A percentile compares a stretch with the other conserved stretches of the same genome.
These are phyloP conservation scores for Pinus albicaulis DNA, from an alignment of 75 land plant genomes.

Conservation along the genomic window DNA sequence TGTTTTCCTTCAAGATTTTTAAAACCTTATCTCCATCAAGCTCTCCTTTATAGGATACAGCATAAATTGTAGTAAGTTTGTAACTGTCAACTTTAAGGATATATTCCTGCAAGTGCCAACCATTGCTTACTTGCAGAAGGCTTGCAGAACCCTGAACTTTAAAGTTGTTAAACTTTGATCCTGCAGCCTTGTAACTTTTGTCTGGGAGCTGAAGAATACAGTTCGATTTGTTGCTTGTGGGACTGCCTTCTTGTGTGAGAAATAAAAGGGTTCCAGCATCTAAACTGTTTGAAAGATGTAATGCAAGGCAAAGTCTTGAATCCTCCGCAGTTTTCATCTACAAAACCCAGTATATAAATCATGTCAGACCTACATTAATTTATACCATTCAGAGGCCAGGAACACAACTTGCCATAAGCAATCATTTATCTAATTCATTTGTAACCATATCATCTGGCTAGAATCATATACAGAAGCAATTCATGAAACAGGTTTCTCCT, in stretches of 20 bases:
- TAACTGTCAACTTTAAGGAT: constrained; percentile 21
- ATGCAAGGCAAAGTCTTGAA: constrained; percentile 36
- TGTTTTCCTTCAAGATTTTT: background rate
- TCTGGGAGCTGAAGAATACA: background rate
- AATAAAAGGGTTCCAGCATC: constrained; percentile 14
- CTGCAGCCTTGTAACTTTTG: background rate
- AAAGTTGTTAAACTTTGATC: background rate
- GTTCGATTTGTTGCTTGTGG: background rate
- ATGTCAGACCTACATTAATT: background rate
- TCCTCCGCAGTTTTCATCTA: constrained; percentile 29
- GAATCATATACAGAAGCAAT: no score
- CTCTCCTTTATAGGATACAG: constrained; percentile 24
- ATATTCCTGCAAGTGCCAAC: constrained; percentile 33
- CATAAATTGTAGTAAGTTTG: constrained; percentile 24
- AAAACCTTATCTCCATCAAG: constrained; percentile 6
- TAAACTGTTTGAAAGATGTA: constrained; percentile 17
- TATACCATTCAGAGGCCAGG: no score
- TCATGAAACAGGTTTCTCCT: no score
- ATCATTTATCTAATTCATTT: no score
- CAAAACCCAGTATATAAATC: background rate
- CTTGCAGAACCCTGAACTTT: background rate
- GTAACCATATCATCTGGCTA: no score
- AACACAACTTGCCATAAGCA: no score
- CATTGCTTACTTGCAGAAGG: background rate
- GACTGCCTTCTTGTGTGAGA: constrained; percentile 15